phyloP scores from a whole-genome alignment of 1,284 basidiomycete species.

The Fomitopsis palustris region DNA sequence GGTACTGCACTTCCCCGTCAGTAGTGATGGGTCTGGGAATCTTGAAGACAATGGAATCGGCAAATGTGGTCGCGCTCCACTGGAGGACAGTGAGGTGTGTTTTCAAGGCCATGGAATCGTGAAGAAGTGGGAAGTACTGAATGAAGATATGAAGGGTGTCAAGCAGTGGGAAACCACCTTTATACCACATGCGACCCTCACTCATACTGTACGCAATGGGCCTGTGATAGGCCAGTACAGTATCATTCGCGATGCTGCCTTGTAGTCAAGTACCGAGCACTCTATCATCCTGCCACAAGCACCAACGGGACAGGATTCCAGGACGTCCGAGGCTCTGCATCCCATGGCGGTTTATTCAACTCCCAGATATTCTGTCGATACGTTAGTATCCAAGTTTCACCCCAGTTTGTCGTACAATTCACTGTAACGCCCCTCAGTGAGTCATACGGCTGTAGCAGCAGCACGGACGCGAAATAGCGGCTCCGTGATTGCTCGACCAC shows the following conservation, averaged over 20 bases:
- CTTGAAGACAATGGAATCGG: constrained; percentile 47
- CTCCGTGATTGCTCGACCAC: not conserved
- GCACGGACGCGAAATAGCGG: not conserved
- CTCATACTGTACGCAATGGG: not conserved
- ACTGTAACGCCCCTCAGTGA: not conserved
- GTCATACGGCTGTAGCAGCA: not conserved
- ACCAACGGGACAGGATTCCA: not conserved
- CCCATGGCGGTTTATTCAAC: not conserved
- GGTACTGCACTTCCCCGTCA: constrained; percentile 29
- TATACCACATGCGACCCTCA: not conserved
- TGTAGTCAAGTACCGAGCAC: not conserved
- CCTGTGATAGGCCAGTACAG: not conserved
- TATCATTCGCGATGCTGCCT: not conserved
- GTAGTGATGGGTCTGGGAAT: constrained; percentile 37
- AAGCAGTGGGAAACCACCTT: not conserved
- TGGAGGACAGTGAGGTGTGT: constrained; percentile 52
- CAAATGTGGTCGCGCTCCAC: constrained; percentile 38
- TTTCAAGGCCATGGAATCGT: constrained; percentile 18
- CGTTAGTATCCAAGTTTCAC: not conserved
- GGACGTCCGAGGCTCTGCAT: not conserved
- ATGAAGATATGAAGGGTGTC: not conserved
- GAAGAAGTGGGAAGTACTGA: constrained; percentile 7
- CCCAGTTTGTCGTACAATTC: not conserved
- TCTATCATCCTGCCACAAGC: not conserved
- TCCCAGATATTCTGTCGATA: not conserved